Base-by-base conservation (phyloP, 106 monocot genomes). In the Xerophyta viscosa region DNA sequence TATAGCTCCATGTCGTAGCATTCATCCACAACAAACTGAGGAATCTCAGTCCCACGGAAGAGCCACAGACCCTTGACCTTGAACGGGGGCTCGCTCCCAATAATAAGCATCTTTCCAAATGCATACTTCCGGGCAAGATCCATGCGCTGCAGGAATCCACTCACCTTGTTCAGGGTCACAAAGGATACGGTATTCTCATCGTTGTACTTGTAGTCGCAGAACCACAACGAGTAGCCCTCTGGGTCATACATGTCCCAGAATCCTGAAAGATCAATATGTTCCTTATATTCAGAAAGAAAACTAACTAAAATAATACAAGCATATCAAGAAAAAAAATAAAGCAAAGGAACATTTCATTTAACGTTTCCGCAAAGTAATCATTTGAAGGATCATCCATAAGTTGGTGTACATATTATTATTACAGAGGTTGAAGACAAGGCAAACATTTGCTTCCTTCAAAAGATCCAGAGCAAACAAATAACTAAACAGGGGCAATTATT, bases 191-290 rank as follows among this genome's bases (percentile, higher is more conserved):
- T 82, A 62, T 77, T 82, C 73, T 82, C 82, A 12, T 77, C 77
- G 3, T 82, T 77, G 61, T 77, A 82, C 26, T 77, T 77, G 73
- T 82, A 82, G 37, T 82, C 57, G 15, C 77, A 82, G 69, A 82
- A 82, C 82, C 82, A 77, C 12, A 82, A 42, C 21, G 82, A 82
- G 66, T 82, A 82, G 20, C 82, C 77, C 42, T 77, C 77, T 6
- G 82, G 73, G 33, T 82, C 82, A 43, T 66, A 82, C 82, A 82
- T 82, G 6, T 73, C 82, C 77, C 82, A 82, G 61, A 82, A 82
- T 37, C 82, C 82, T 82, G 59, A 24, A 68, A 27, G 11, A 31
- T 9, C 12, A 10, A 33, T 6, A n/a, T n/a, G n/a, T n/a, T n/a
- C n/a, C n/a, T n/a, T n/a, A n/a, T n/a, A n/a, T n/a, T n/a, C n/a